A percentile compares a stretch with the other conserved stretches of the same genome.
Evolutionary conservation across 805 yeast genomes (phyloP).

Genomic region (Kluyveromyces dobzhanskii): DNA sequence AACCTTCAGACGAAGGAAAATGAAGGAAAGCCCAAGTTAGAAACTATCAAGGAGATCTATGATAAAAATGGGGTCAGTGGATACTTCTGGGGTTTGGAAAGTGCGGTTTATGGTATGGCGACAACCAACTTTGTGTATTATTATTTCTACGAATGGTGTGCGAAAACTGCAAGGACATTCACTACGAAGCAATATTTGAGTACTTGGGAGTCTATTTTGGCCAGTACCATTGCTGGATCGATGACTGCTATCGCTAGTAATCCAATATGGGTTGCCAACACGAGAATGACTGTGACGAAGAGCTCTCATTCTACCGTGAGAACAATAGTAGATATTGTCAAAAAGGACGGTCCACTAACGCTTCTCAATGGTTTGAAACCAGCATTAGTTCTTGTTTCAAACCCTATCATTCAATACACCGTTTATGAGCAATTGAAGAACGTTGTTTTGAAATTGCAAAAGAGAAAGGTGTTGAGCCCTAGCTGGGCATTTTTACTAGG

Average conservation of each 20-base stretch:
- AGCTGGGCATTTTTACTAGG: constrained; percentile 79
- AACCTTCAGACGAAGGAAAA: constrained; percentile 56
- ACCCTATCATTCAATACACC: constrained; percentile 89
- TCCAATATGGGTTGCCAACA: constrained; percentile 93
- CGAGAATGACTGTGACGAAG: constrained; percentile 64
- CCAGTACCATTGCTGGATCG: constrained; percentile 84
- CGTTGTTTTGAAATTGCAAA: constrained; percentile 43
- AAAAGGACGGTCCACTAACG: constrained; percentile 61
- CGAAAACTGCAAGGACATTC: constrained; percentile 33
- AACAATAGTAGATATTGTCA: constrained; percentile 53
- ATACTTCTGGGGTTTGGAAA: constrained; percentile 77
- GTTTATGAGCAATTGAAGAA: constrained; percentile 82
- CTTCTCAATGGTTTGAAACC: constrained; percentile 83
- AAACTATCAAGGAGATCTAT: constrained; percentile 41
- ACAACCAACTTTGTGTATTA: constrained; percentile 84
- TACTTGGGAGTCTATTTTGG: constrained; percentile 58
- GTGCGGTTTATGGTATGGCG: constrained; percentile 80
- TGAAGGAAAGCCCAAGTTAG: constrained; percentile 15
- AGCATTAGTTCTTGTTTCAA: constrained; percentile 74
- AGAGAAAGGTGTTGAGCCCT: constrained; percentile 45
- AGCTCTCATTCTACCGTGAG: constrained; percentile 40
- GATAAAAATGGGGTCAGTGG: constrained; percentile 56
- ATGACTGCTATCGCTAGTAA: constrained; percentile 75
- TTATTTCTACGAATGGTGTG: constrained; percentile 76
- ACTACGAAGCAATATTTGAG: constrained; percentile 33